Conservation (phyloP, 805 yeast genomes). For the Candida tallmaniae region DNA sequence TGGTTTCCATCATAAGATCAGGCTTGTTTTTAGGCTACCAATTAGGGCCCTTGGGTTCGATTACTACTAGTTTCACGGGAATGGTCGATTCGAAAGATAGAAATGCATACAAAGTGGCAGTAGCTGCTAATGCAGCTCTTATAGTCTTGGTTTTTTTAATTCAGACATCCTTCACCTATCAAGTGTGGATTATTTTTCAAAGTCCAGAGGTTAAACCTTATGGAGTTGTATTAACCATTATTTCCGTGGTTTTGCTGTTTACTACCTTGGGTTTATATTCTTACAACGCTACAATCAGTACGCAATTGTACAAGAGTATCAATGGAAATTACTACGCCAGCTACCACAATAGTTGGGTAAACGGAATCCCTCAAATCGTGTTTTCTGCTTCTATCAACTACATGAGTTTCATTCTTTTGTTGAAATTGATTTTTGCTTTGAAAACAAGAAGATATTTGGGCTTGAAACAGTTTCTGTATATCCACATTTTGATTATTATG, state of each 20-base stretch:
- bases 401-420: conserved; percentile 54
- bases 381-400: conserved; percentile 66
- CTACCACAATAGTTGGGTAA: conserved; percentile 26
- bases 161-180: conserved; percentile 65
- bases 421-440: conserved; percentile 67
- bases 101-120: conserved; percentile 43
- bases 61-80: conserved; percentile 40
- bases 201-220: conserved; percentile 45
- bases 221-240: conserved; percentile 33
- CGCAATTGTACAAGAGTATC: conserved; percentile 25
- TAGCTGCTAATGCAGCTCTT: conserved; percentile 59
- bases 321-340: conserved; percentile 1
- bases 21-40: conserved; percentile 45
- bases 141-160: conserved; percentile 56
- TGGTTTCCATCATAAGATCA: conserved; percentile 55
- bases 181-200: conserved; percentile 65
- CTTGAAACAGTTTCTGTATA: conserved; percentile 72
- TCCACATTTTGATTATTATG: conserved; percentile 79
- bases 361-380: conserved; percentile 53
- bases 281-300: conserved; percentile 43
- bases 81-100: conserved; percentile 21
- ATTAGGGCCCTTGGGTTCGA: conserved; percentile 46
- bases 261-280: conserved; percentile 59
- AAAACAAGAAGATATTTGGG: conserved; percentile 74
- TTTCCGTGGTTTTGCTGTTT: conserved; percentile 38